Percentiles rank a stretch among this genome's conserved stretches.
Conservation (phyloP, 108 stramenopile species). For the Conticribra weissflogii region DNA sequence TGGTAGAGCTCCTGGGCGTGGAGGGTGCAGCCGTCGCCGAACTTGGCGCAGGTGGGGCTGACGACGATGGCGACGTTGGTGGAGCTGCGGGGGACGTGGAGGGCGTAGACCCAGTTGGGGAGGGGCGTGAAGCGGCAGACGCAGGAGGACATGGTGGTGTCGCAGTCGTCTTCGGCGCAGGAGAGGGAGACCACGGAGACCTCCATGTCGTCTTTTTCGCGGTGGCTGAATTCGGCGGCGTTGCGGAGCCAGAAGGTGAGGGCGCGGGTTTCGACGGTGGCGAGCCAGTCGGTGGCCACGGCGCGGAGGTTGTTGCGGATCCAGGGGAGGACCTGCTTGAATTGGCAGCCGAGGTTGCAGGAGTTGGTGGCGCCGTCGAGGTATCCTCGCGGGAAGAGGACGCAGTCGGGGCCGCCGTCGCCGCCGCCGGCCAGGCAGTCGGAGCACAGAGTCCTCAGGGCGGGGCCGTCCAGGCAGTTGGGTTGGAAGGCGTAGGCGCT, state of each 20-base stretch:
- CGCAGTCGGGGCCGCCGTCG: constrained; percentile 12
- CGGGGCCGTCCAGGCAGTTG: constrained; percentile 21
- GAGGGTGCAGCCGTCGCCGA: constrained; percentile 31
- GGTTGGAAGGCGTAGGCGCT: constrained; percentile 25
- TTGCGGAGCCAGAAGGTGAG: constrained; percentile 44
- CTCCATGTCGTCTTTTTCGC: constrained; percentile 45
- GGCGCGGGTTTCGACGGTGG: constrained; percentile 35
- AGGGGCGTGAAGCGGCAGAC: constrained; percentile 24
- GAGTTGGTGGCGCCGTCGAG: constrained; percentile 11
- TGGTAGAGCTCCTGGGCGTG: constrained; percentile 39
- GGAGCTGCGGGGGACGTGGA: constrained; percentile 42
- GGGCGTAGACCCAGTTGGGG: constrained; percentile 40
- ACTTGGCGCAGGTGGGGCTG: constrained; percentile 40
- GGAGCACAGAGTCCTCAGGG: constrained; percentile 13
- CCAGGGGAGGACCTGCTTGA: constrained; percentile 34
- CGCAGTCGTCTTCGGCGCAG: constrained; percentile 34
- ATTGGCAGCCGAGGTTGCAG: constrained; percentile 18
- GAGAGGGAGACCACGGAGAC: constrained; percentile 26
- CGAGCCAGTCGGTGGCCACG: constrained; percentile 33
- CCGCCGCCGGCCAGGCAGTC: constrained; percentile 17
- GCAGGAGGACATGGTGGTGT: constrained; percentile 20
- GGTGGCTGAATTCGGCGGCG: constrained; percentile 37
- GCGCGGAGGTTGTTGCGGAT: constrained; percentile 24
- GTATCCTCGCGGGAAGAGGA: constrained; percentile 28
- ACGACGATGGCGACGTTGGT: constrained; percentile 37